A percentile compares a stretch with the other conserved stretches of the same genome.
Evolutionary conservation across 148 eudicot species (phyloP).

Genomic region (Dysphania ambrosioides): DNA sequence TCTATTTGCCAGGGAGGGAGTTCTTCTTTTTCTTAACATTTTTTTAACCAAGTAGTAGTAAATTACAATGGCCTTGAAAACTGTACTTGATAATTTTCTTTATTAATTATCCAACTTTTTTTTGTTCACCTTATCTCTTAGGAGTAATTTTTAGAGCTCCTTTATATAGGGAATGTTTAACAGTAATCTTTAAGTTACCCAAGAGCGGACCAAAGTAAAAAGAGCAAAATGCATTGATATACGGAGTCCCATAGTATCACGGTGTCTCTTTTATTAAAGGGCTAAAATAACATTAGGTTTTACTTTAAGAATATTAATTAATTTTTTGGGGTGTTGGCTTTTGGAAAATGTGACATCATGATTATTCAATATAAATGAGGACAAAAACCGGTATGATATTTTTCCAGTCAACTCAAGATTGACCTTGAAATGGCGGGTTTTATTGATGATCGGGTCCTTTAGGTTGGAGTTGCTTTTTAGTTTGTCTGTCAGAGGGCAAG

Average conservation of each 20-base stretch:
- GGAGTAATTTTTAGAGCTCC: not conserved
- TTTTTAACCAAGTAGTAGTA: not conserved
- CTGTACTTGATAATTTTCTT: not conserved
- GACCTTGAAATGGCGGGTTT: not conserved
- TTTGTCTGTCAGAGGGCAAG: slow-evolving; percentile 2
- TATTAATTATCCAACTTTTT: not conserved
- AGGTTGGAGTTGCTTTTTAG: slow-evolving; percentile 8
- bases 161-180: not conserved
- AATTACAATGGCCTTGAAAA: slow-evolving; percentile 18
- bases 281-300: not conserved
- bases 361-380: not conserved
- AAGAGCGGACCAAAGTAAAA: slow-evolving; percentile 23
- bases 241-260: slow-evolving; percentile 44
- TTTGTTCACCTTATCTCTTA: slow-evolving; percentile 14
- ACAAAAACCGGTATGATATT: not conserved
- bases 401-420: slow-evolving; percentile 13
- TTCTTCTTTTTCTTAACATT: not conserved
- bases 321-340: not conserved
- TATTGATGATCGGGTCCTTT: slow-evolving; percentile 4
- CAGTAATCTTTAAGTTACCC: not conserved
- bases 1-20: slow-evolving; percentile 14
- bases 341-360: slow-evolving; percentile 2
- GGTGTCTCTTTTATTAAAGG: slow-evolving; percentile 31
- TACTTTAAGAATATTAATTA: not conserved
- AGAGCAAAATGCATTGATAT: slow-evolving; percentile 30